Percentiles rank a stretch among this genome's conserved stretches.
Evolutionary conservation across 495 filamentous ascomycete species (phyloP).

Genomic region (Thermochaetoides thermophila): DNA sequence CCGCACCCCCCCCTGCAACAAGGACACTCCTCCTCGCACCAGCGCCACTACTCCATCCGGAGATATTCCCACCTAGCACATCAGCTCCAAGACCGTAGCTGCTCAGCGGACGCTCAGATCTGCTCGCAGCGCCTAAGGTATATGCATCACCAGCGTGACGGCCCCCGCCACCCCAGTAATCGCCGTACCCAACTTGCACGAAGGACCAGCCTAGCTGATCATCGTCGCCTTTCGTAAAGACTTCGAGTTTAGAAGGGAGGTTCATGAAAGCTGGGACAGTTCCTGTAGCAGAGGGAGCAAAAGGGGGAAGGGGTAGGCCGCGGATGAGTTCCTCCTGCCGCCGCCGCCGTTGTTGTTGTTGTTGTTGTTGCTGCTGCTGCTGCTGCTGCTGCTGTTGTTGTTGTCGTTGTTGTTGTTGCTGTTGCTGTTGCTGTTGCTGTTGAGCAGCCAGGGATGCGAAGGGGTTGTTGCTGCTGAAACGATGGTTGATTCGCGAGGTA

Average conservation of each 20-base stretch:
- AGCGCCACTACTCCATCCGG: constrained; percentile 26
- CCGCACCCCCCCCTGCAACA: constrained; percentile 47
- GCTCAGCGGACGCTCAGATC: constrained; percentile 24
- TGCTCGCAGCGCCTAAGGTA: no score
- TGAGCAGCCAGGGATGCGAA: constrained; percentile 29
- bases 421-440: no score
- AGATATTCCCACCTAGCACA: constrained; percentile 14
- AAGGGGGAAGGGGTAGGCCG: constrained; percentile 6
- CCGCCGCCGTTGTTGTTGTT: no score
- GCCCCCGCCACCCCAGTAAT: constrained; percentile 3
- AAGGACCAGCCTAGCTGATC: constrained; percentile 73
- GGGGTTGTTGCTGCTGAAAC: constrained; percentile 39
- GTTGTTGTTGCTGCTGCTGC: no score
- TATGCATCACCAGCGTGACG: not conserved
- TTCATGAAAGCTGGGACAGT: constrained; percentile 12
- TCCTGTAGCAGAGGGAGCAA: not conserved
- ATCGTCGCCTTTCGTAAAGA: constrained; percentile 76
- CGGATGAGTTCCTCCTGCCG: no score
- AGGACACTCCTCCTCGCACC: constrained; percentile 33
- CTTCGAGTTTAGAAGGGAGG: constrained; percentile 52
- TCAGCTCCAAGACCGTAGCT: constrained; percentile 36
- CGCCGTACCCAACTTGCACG: constrained; percentile 21
- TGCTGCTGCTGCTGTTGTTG: no score
- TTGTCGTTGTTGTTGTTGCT: no score
- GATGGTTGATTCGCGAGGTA: constrained; percentile 7